These are phyloP conservation scores for Phylloporus rhodoxanthus DNA, from an alignment of 768 basidiomycete genomes.

Conservation along the genomic window DNA sequence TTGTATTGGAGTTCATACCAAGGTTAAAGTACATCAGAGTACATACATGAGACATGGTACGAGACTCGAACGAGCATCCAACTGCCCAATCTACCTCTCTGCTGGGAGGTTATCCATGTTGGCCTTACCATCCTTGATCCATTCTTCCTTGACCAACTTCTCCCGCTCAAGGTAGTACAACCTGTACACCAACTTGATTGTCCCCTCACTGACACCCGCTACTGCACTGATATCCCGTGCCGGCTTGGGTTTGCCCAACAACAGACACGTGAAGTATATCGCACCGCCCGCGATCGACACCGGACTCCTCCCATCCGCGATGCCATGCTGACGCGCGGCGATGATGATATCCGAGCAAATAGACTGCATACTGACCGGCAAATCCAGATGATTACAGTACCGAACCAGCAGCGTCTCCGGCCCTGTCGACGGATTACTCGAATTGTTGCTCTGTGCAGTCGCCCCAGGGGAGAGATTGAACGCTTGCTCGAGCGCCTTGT, in stretches of 20 bases:
- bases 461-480: slow-evolving; percentile 86
- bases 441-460: slow-evolving; percentile 43
- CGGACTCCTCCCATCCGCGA: slow-evolving; percentile 90
- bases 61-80: not conserved
- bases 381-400: slow-evolving; percentile 88
- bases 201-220: slow-evolving; percentile 92
- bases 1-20: slow-evolving; percentile 10
- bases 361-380: slow-evolving; percentile 75
- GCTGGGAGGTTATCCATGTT: slow-evolving; percentile 30
- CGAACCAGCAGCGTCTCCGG: slow-evolving; percentile 88
- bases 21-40: slow-evolving; percentile 10
- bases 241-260: slow-evolving; percentile 70
- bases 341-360: slow-evolving; percentile 81
- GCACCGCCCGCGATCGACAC: slow-evolving; percentile 98
- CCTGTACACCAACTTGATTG: slow-evolving; percentile 86
- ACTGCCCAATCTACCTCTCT: slow-evolving; percentile 15
- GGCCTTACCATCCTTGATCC: slow-evolving; percentile 77
- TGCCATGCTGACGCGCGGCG: slow-evolving; percentile 73
- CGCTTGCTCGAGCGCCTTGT: slow-evolving; percentile 81
- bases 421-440: slow-evolving; percentile 47
- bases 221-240: slow-evolving; percentile 84
- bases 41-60: slow-evolving; percentile 19
- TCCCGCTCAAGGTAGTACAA: slow-evolving; percentile 69
- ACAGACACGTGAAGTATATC: slow-evolving; percentile 85
- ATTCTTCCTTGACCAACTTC: slow-evolving; percentile 78